Percentiles rank a stretch among this genome's conserved stretches.
phyloP scores from a whole-genome alignment of 352 stramenopile genomes.

The Aphanomyces stellatus region DNA sequence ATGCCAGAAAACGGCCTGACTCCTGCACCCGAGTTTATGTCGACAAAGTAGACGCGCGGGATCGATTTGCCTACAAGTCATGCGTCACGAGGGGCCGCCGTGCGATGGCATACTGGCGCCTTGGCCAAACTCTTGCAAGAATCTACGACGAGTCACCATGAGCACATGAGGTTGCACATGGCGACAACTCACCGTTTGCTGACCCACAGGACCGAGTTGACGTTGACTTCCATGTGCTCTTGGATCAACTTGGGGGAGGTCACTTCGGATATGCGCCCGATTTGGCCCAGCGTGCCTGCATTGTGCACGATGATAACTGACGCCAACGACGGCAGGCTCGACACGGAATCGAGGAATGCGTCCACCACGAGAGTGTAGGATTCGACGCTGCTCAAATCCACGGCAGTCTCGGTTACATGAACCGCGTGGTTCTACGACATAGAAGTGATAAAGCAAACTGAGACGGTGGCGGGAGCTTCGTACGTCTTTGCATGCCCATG shows the following conservation, averaged over 20 bases:
- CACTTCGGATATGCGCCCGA: constrained; percentile 49
- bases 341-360: constrained; percentile 30
- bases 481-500: constrained; percentile 28
- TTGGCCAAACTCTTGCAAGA: constrained; percentile 53
- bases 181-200: constrained; percentile 39
- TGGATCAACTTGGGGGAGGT: constrained; percentile 33
- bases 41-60: constrained; percentile 47
- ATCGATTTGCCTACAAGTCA: constrained; percentile 10
- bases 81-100: too few relatives aligned
- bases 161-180: too few relatives aligned
- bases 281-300: constrained; percentile 63
- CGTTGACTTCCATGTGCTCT: constrained; percentile 70
- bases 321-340: constrained; percentile 1
- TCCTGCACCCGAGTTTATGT: constrained; percentile 78
- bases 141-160: constrained; percentile 24
- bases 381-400: constrained; percentile 35
- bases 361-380: constrained; percentile 50
- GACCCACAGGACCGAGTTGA: constrained; percentile 76
- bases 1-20: constrained; percentile 72
- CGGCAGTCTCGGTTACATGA: constrained; percentile 10
- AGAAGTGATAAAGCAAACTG: neutral
- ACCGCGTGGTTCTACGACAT: neutral
- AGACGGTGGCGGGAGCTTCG: neutral
- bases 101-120: too few relatives aligned
- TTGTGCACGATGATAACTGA: constrained; percentile 72